Base-by-base conservation (phyloP, 495 filamentous ascomycete species). In the Podospora appendiculata region DNA sequence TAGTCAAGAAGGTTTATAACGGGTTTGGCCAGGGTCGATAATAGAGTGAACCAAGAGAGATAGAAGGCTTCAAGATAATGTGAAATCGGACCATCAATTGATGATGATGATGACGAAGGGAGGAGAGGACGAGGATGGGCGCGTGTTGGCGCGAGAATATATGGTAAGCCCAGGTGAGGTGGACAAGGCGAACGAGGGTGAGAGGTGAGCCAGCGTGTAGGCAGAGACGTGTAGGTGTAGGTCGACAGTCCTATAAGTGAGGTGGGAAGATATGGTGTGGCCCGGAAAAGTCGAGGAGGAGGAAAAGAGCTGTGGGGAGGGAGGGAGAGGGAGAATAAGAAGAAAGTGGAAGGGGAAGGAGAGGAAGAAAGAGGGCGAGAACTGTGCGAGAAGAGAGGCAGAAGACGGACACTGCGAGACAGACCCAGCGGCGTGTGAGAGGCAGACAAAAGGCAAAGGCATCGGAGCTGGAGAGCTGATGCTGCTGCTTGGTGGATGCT, bases 41-140 rank as follows among this genome's bases (percentile, higher is more conserved):
- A 66, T 11, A 41, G 41, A 67, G 57, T 61, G 65, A 63, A 63
- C 65, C 61, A 61, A 51, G 43, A 32, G 25, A 16, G 42, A 36
- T 9, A 33, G 35, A 18, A 54, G 13, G 55, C 41, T 34, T 9
- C n/a, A 17, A 46, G n/a, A 2, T 14, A 33, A 47, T 32, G 4
- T 33, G 2, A 4, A 32, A 14, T 16, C 16, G 17, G 40, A 11
- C 16, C 17, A n/a, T 32, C 41, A 44, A 43, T 43, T 48, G 47
- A 48, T 54, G 40, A 18, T 35, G 33, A 32, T 50, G 53, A 50
- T 16, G 39, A 53, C 5, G 25, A 36, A 48, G 34, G 42, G 34
- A 57, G 41, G 47, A 32, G 41, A 25, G 39, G 51, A 16, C 43
- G 54, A 44, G 51, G 55, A 18, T 9, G 12, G 32, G 40, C 25